phyloP scores from a whole-genome alignment of 2,329 filamentous ascomycete species.

The Ascochyta koolunga region DNA sequence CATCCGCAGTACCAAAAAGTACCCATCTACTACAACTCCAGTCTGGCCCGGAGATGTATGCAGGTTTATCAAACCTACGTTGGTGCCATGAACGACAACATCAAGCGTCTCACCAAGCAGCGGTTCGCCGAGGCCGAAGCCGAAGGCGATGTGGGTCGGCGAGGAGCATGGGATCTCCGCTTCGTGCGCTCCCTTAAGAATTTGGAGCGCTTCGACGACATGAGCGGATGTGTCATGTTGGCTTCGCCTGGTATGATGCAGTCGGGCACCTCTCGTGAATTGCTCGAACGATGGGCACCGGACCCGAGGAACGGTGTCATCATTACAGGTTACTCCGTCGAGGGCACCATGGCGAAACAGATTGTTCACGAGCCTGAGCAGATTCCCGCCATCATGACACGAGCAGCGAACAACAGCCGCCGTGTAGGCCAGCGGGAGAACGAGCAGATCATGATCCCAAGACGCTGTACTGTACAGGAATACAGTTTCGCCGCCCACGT shows the following conservation, averaged over 20 bases:
- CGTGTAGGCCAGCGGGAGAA: conserved; percentile 68
- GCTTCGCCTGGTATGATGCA: conserved; percentile 98
- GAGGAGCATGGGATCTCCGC: conserved; percentile 95
- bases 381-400: conserved; percentile 90
- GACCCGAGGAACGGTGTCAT: conserved; percentile 97
- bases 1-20: conserved; percentile 87
- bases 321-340: conserved; percentile 97
- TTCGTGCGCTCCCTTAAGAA: conserved; percentile 91
- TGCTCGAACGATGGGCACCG: conserved; percentile 94
- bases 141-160: conserved; percentile 73
- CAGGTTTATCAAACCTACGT: conserved; percentile 98
- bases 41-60: conserved; percentile 96
- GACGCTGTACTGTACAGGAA: conserved; percentile 91
- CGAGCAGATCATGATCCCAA: conserved; percentile 90
- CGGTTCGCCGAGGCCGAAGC: conserved; percentile 90
- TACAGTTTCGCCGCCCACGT: conserved; percentile 97
- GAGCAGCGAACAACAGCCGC: conserved; percentile 57
- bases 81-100: conserved; percentile 98
- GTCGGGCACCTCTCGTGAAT: conserved; percentile 89
- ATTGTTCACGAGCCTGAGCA: conserved; percentile 94
- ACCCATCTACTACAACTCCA: conserved; percentile 97
- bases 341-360: conserved; percentile 97
- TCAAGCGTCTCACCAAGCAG: conserved; percentile 92
- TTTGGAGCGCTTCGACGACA: conserved; percentile 93
- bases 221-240: conserved; percentile 95